Evolutionary conservation across 129 eudicot genomes (phyloP).

Genomic region (Flaveria linearis): DNA sequence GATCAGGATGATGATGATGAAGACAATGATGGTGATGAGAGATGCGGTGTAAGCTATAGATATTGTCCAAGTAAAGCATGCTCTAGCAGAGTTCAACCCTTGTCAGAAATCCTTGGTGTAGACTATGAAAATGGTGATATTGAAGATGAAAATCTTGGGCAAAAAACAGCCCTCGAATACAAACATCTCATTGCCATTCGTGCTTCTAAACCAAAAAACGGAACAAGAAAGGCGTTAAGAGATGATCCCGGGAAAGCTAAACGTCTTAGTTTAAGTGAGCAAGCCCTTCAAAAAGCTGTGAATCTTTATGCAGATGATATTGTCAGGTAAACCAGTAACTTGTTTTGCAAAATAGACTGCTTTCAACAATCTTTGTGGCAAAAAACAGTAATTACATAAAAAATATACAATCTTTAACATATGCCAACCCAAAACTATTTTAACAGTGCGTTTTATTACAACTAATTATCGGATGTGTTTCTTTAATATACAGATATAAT

Average conservation of each 20-base stretch:
- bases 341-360: neutral
- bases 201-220: constrained; percentile 70
- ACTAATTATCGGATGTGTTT: neutral
- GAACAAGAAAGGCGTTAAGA: constrained; percentile 50
- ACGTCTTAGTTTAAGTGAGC: constrained; percentile 85
- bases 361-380: neutral
- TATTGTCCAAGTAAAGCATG: constrained; percentile 7
- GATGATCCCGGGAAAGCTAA: constrained; percentile 49
- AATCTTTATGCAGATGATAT: constrained; percentile 55
- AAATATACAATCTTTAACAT: neutral
- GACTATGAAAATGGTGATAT: constrained; percentile 33
- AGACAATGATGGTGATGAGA: neutral
- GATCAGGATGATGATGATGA: constrained; percentile 42
- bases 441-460: neutral
- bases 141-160: constrained; percentile 39
- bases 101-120: constrained; percentile 32
- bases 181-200: constrained; percentile 70
- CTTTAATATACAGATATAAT: neutral
- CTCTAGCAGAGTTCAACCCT: constrained; percentile 29
- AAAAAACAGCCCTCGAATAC: constrained; percentile 45
- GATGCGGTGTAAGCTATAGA: constrained; percentile 4
- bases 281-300: constrained; percentile 70
- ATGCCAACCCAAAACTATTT: neutral
- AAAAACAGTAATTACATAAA: neutral
- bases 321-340: constrained; percentile 55